Evolutionary conservation across 306 rosid genomes (phyloP).

Genomic region (Notholithocarpus densiflorus): DNA sequence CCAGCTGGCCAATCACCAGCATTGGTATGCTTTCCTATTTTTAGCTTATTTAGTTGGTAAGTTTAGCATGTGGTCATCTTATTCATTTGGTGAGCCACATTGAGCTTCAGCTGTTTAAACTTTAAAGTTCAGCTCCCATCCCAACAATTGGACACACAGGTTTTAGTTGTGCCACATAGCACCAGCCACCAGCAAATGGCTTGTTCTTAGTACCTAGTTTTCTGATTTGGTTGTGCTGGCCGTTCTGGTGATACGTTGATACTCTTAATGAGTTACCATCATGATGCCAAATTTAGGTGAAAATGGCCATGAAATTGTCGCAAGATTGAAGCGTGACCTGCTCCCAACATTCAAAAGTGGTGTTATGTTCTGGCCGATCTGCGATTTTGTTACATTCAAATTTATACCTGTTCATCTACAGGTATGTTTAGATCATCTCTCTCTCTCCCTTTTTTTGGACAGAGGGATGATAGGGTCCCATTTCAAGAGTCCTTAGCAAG

Average conservation of each 20-base stretch:
- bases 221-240: neutral
- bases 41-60: too few relatives aligned
- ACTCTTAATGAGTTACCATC: constrained; percentile 20
- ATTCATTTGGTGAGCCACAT: too few relatives aligned
- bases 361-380: constrained; percentile 61
- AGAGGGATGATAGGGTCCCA: neutral
- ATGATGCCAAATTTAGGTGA: constrained; percentile 52
- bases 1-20: too few relatives aligned
- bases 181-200: too few relatives aligned
- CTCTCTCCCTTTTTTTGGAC: neutral
- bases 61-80: too few relatives aligned
- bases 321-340: constrained; percentile 61
- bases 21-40: too few relatives aligned
- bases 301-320: constrained; percentile 38
- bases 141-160: too few relatives aligned
- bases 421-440: constrained; percentile 31
- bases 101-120: too few relatives aligned
- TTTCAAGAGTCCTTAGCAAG: neutral
- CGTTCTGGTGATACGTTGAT: neutral
- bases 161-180: too few relatives aligned
- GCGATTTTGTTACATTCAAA: constrained; percentile 69
- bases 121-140: too few relatives aligned
- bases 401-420: constrained; percentile 65
- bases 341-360: constrained; percentile 62
- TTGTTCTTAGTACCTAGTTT: neutral